Percentiles rank a stretch among this genome's conserved stretches.
Evolutionary conservation across 2,329 filamentous ascomycete genomes (phyloP).

Genomic region (Stemphylium vesicarium): DNA sequence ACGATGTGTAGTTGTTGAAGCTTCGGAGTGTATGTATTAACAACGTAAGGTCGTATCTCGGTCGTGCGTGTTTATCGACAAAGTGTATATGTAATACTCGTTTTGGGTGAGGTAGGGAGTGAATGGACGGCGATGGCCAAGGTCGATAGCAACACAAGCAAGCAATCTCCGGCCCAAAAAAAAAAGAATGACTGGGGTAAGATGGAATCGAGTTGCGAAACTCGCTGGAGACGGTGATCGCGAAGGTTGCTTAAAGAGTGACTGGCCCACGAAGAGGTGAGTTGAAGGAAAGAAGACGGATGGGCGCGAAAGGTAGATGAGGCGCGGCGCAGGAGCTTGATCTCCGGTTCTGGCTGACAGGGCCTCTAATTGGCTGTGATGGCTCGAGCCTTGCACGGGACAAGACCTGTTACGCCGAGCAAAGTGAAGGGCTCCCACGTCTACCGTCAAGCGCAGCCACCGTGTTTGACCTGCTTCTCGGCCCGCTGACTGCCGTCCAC

Average conservation of each 20-base stretch:
- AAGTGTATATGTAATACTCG: conserved; percentile 14
- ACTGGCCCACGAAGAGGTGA: conserved; percentile 40
- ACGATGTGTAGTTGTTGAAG: not conserved
- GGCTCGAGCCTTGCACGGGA: conserved; percentile 30
- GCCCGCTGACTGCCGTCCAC: conserved; percentile 17
- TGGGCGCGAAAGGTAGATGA: conserved; percentile 44
- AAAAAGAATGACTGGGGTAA: conserved; percentile 51
- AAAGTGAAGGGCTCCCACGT: conserved; percentile 16
- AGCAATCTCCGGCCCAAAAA: conserved; percentile 33
- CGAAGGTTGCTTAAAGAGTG: conserved; percentile 37
- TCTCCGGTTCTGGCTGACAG: conserved; percentile 33
- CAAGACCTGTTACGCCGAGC: conserved; percentile 22
- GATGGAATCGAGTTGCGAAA: conserved; percentile 32
- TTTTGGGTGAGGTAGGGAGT: conserved; percentile 22
- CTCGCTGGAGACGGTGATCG: conserved; percentile 21
- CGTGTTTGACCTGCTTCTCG: conserved; percentile 31
- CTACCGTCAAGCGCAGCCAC: conserved; percentile 27
- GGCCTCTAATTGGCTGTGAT: conserved; percentile 25
- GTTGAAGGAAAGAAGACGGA: conserved; percentile 38
- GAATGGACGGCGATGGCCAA: conserved; percentile 15
- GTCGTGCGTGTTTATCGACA: conserved; percentile 30
- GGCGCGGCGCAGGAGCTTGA: conserved; percentile 32
- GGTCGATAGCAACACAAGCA: conserved; percentile 19
- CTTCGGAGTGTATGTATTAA: conserved; percentile 35
- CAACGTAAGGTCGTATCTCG: conserved; percentile 46